Base-by-base conservation (phyloP, 2,329 filamentous ascomycete species). In the Pseudogymnoascus sp. region DNA sequence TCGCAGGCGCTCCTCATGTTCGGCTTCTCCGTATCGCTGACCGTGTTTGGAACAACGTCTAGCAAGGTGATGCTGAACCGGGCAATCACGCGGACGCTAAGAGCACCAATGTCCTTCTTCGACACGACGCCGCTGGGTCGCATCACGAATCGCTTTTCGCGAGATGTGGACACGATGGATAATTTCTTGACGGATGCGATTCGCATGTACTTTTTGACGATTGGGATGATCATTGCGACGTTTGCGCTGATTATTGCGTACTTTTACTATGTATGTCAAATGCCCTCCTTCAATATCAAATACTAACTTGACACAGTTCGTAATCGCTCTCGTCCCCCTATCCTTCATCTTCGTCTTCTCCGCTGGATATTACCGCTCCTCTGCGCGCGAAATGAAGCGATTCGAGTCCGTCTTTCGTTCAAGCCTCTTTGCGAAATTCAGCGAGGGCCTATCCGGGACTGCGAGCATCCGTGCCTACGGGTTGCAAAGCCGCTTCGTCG, bases 91-190 rank as follows among this genome's bases (percentile, higher is more conserved):
- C 82, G 89, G 14, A 90, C 94, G 0, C 76, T 87, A n/a, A 79
- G 85, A 25, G 85, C 85, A 2, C 85, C 85, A n/a, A 86, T 87
- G 91, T 88, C 89, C 4, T 97, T 97, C 77, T 97, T 97, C 76
- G 94, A 99, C 69, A 97, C 94, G 0, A 97, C 94, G 0, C 94
- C 94, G 0, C 81, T 97, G 1, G 94, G 94, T 18, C 88, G 93
- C 37, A 97, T 97, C 72, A 96, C 92, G 20, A 97, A 97, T 73
- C 89, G 94, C 14, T 97, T 97, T 75, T 95, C 91, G 33, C 88
- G 93, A 67, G 94, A 99, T 70, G 89, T 97, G 39, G 91, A 97
- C 70, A 90, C 94, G 61, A 95, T 97, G 91, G 94, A 97, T 76
- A 96, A 96, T 73, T 90, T 86, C 62, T 77, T 97, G 43, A 88